phyloP scores from a whole-genome alignment of 305 asterid species.

The Fraxinus sp. region DNA sequence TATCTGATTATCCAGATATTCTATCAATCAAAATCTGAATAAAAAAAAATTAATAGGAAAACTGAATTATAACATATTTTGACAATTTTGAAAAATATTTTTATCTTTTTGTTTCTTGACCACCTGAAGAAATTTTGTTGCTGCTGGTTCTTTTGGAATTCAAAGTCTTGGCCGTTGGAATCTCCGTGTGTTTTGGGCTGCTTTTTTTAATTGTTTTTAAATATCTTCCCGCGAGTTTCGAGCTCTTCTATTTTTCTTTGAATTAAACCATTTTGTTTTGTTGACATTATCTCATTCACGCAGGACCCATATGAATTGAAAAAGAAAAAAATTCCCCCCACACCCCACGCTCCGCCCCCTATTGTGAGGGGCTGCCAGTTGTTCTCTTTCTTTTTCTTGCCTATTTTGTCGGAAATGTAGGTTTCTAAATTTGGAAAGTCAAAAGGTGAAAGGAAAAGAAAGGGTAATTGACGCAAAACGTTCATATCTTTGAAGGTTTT shows the following conservation, averaged over 20 bases:
- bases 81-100: neutral
- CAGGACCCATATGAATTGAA: no score
- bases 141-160: conserved; percentile 22
- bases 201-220: neutral
- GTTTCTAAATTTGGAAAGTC: neutral
- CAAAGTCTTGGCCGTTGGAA: conserved; percentile 32
- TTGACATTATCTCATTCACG: no score
- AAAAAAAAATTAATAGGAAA: conserved; percentile 13
- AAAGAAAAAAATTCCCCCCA: no score
- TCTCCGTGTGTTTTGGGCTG: conserved; percentile 21
- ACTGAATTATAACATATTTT: neutral
- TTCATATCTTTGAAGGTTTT: no score
- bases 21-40: conserved; percentile 5
- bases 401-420: neutral
- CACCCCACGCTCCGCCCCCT: no score
- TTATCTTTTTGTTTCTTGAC: neutral
- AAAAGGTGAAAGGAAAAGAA: neutral
- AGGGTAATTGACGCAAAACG: no score
- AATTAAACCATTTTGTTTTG: no score
- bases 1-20: neutral
- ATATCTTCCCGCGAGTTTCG: conserved; percentile 35
- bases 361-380: no score
- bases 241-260: neutral
- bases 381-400: neutral
- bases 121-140: conserved; percentile 37